Base-by-base conservation (phyloP, 176 grass and related monocot genomes). In the Pontederia crassipes region DNA sequence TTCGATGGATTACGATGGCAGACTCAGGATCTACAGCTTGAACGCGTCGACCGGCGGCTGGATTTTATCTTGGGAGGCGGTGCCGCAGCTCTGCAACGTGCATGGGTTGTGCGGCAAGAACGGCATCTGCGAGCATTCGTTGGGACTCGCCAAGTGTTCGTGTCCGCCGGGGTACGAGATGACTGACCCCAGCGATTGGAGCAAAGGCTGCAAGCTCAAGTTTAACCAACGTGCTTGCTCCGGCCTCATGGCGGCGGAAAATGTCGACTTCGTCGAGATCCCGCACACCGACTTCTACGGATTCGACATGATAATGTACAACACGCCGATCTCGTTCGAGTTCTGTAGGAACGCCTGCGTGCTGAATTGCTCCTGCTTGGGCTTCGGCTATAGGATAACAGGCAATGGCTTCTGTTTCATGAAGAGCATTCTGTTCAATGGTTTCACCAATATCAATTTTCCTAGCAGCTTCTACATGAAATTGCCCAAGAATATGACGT, bases 351-450 rank as follows among this genome's bases (percentile, higher is more conserved):
- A 28, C 58, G 56, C 71, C 16, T 95, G 89, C 78, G 48, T 73
- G 48, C 52, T 48, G 18, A 84, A 58, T 28, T 95, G 75, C 49
- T 13, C 13, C 17, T 95, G 89, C 72, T 51, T 45, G 53, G 83
- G 78, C 57, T 85, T 88, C 74, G 76, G 75, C 53, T 95, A 88
- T 27, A 79, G 80, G 71, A 26, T 56, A 3, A 10, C 18, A 54
- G 83, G 89, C n/a, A 61, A 46, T 5, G 85, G 79, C 56, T 1
- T 63, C 59, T 95, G 85, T 54, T 95, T 72, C 63, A 74, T 76
- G 15, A 95, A 95, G 72, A 61, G 40, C 28, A n/a, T 10, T 47
- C 76, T 89, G 29, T 86, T 83, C 73, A 95, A 95, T 29, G 85
- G 89, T 63, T 75, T 75, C 60, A 76, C 59, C n/a, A 74, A 65